Percentiles rank a stretch among this genome's conserved stretches.
phyloP scores from a whole-genome alignment of 1,284 basidiomycete species.

The Ganoderma boninense region DNA sequence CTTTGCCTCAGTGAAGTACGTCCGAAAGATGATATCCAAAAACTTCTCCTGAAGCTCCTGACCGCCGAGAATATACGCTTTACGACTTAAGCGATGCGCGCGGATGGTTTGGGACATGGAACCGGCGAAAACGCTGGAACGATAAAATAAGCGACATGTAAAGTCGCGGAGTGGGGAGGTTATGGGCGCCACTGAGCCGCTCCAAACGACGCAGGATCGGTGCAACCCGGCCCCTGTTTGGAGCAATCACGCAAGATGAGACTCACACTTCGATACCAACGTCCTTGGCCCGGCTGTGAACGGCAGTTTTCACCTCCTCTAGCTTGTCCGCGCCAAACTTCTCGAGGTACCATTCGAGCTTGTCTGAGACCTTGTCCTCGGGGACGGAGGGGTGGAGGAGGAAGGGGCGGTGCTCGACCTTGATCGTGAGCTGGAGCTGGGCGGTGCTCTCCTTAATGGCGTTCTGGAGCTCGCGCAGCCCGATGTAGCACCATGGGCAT shows the following conservation, averaged over 20 bases:
- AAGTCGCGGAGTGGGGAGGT: neutral
- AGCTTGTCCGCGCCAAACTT: slow-evolving; percentile 69
- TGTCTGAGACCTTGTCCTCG: slow-evolving; percentile 54
- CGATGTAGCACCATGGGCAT: slow-evolving; percentile 81
- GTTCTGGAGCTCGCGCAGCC: slow-evolving; percentile 72
- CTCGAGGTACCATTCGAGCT: slow-evolving; percentile 57
- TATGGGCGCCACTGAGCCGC: neutral
- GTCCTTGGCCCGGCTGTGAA: slow-evolving; percentile 60
- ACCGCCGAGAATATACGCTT: slow-evolving; percentile 75
- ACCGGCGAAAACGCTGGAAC: slow-evolving; percentile 58
- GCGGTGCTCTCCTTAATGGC: slow-evolving; percentile 59
- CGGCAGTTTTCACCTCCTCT: slow-evolving; percentile 53
- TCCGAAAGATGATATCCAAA: slow-evolving; percentile 69
- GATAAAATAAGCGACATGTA: neutral
- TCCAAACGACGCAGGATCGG: neutral
- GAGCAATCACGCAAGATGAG: neutral
- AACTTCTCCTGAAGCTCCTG: slow-evolving; percentile 67
- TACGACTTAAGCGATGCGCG: slow-evolving; percentile 78
- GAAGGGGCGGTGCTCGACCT: slow-evolving; percentile 81
- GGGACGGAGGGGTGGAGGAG: slow-evolving; percentile 63
- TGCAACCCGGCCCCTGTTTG: neutral
- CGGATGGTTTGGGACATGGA: slow-evolving; percentile 69
- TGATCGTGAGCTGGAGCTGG: slow-evolving; percentile 63
- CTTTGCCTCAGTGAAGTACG: slow-evolving; percentile 68
- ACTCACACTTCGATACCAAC: slow-evolving; percentile 76